Evolutionary conservation across 1,139 yeast genomes (phyloP).

Genomic region (Hansenula lynferdii): DNA sequence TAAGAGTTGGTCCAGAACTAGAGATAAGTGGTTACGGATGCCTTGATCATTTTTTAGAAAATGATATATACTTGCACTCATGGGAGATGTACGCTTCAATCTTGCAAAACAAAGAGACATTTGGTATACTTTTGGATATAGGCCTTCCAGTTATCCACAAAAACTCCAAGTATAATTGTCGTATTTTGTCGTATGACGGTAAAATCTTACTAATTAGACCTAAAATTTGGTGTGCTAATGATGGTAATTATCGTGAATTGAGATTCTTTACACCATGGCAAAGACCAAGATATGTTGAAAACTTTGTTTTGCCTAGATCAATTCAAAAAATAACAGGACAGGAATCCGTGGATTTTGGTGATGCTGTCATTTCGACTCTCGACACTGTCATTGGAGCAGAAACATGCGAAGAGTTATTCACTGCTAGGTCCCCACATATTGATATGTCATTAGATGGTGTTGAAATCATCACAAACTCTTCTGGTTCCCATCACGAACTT

Average conservation of each 20-base stretch:
- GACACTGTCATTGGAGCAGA: constrained; percentile 93
- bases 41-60: constrained; percentile 89
- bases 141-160: constrained; percentile 94
- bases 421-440: constrained; percentile 95
- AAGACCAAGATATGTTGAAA: constrained; percentile 69
- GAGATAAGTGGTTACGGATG: constrained; percentile 96
- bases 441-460: constrained; percentile 92
- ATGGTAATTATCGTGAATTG: constrained; percentile 98
- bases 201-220: constrained; percentile 84
- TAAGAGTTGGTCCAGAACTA: constrained; percentile 95
- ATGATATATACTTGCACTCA: constrained; percentile 81
- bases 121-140: constrained; percentile 77
- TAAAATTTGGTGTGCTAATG: constrained; percentile 88
- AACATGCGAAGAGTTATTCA: constrained; percentile 95
- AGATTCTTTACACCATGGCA: constrained; percentile 95
- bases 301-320: constrained; percentile 62
- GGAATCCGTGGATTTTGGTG: constrained; percentile 72
- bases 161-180: constrained; percentile 85
- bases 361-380: constrained; percentile 75
- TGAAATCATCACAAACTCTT: constrained; percentile 90
- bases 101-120: constrained; percentile 56
- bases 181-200: constrained; percentile 77
- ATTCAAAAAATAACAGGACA: constrained; percentile 65
- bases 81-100: constrained; percentile 93
- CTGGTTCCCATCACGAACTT: constrained; percentile 95